A percentile compares a stretch with the other conserved stretches of the same genome.
These are phyloP conservation scores for Houttuynia cordata DNA, from an alignment of 164 flowering plant genomes.

Conservation along the genomic window DNA sequence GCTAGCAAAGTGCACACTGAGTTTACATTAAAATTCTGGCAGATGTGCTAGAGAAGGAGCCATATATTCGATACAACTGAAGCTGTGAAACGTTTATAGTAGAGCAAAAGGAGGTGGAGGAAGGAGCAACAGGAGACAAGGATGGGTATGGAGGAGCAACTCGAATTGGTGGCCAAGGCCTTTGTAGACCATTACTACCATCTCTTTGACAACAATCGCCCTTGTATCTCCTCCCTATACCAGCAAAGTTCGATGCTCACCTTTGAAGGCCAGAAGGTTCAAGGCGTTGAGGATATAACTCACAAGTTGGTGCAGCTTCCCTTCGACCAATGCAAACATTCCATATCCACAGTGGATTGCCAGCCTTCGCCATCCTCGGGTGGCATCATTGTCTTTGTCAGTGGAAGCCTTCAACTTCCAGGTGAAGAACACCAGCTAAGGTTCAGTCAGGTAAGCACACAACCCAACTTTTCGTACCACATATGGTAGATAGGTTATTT, in stretches of 20 bases:
- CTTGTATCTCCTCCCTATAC: constrained; percentile 46
- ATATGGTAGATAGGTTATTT: too few relatives aligned
- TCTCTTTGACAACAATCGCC: constrained; percentile 52
- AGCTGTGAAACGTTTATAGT: not conserved
- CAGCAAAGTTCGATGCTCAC: constrained; percentile 50
- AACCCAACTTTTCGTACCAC: too few relatives aligned
- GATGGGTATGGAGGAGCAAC: constrained; percentile 38
- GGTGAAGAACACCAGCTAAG: constrained; percentile 65
- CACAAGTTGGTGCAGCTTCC: constrained; percentile 50
- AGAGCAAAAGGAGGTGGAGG: not conserved
- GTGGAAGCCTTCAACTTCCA: constrained; percentile 56
- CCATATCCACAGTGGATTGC: constrained; percentile 58
- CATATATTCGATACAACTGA: not conserved
- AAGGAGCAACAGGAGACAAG: constrained; percentile 2
- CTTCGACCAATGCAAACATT: constrained; percentile 58
- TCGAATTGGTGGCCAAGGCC: constrained; percentile 54
- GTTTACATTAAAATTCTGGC: not conserved
- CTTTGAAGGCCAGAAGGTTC: constrained; percentile 61
- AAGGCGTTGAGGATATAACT: constrained; percentile 42
- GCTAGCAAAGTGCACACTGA: not conserved
- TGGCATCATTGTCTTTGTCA: constrained; percentile 62
- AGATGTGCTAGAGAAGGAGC: not conserved
- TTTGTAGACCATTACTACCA: constrained; percentile 74
- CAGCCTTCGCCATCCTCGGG: constrained; percentile 50
- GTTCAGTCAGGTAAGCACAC: constrained; percentile 76